Percentiles rank a stretch among this genome's conserved stretches.
These are phyloP conservation scores for Hortaea sp. DNA, from an alignment of 2,329 filamentous ascomycete genomes.

Conservation along the genomic window DNA sequence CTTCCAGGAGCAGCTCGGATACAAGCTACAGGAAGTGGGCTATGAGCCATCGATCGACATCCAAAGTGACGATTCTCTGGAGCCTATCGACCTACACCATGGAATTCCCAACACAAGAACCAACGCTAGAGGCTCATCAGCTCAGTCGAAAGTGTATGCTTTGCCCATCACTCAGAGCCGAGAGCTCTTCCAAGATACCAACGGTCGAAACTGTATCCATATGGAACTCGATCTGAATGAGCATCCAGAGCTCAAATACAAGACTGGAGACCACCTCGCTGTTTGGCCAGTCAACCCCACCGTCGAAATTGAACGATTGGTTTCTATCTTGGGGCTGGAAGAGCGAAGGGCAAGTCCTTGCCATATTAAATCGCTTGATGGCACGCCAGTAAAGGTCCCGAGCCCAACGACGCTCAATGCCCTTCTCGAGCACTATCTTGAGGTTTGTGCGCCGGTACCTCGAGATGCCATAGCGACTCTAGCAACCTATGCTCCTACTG, in stretches of 20 bases:
- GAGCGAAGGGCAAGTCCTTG: background rate
- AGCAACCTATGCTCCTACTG: constrained; percentile 30
- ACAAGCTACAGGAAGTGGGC: constrained; percentile 23
- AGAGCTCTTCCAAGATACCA: constrained; percentile 26
- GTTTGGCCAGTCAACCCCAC: constrained; percentile 33
- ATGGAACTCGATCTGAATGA: constrained; percentile 31
- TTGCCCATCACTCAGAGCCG: background rate
- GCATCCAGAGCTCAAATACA: constrained; percentile 29
- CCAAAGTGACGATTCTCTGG: constrained; percentile 9
- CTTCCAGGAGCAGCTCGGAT: constrained; percentile 23
- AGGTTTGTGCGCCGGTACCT: constrained; percentile 34
- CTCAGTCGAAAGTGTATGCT: background rate
- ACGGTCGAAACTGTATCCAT: constrained; percentile 31
- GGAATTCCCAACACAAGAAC: background rate
- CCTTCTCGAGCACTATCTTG: constrained; percentile 37
- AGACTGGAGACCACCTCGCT: constrained; percentile 35
- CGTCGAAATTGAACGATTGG: constrained; percentile 27
- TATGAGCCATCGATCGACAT: constrained; percentile 27
- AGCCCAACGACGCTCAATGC: constrained; percentile 31
- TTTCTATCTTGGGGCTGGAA: constrained; percentile 18
- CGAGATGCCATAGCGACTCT: constrained; percentile 30
- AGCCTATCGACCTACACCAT: background rate
- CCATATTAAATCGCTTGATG: background rate
- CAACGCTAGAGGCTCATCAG: background rate
- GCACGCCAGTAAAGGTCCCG: constrained; percentile 19